Evolutionary conservation across 2,329 filamentous ascomycete genomes (phyloP).

Genomic region (Dactylellina parvicollis): DNA sequence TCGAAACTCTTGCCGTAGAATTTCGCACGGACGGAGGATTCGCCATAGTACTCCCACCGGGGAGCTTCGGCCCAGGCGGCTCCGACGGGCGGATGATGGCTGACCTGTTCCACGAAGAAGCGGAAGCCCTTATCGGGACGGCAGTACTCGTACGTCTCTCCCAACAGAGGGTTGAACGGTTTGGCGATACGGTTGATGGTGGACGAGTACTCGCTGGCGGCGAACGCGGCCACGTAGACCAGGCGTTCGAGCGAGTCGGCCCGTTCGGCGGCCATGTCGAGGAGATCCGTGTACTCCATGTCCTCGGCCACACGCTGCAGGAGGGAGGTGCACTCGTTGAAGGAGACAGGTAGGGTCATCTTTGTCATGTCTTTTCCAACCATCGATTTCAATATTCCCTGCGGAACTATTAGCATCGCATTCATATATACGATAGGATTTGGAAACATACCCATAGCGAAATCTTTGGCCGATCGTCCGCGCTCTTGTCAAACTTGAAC

Average conservation of each 20-base stretch:
- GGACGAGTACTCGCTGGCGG: slow-evolving; percentile 94
- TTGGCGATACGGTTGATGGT: slow-evolving; percentile 97
- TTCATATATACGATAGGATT: slow-evolving; percentile 48
- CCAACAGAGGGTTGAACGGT: slow-evolving; percentile 94
- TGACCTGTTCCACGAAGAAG: slow-evolving; percentile 98
- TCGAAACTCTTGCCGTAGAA: slow-evolving; percentile 99
- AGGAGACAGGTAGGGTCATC: slow-evolving; percentile 97
- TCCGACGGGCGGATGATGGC: slow-evolving; percentile 93
- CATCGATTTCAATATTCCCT: slow-evolving; percentile 99
- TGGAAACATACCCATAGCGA: slow-evolving; percentile 83
- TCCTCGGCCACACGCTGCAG: slow-evolving; percentile 95
- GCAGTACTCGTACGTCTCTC: slow-evolving; percentile 96
- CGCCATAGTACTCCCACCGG: slow-evolving; percentile 97
- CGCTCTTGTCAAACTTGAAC: slow-evolving; percentile 83
- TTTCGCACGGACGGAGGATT: slow-evolving; percentile 93
- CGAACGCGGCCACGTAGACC: slow-evolving; percentile 94
- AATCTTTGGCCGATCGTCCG: slow-evolving; percentile 90
- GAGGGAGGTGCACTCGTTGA: slow-evolving; percentile 96
- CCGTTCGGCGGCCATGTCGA: slow-evolving; percentile 87
- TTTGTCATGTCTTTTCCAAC: slow-evolving; percentile 99
- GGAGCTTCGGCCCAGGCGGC: slow-evolving; percentile 92
- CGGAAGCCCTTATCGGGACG: slow-evolving; percentile 96
- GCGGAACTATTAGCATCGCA: slow-evolving; percentile 49
- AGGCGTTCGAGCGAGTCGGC: slow-evolving; percentile 88
- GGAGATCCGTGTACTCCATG: slow-evolving; percentile 94